Evolutionary conservation across 805 yeast species (phyloP).

Genomic region (Pichia insulana): DNA sequence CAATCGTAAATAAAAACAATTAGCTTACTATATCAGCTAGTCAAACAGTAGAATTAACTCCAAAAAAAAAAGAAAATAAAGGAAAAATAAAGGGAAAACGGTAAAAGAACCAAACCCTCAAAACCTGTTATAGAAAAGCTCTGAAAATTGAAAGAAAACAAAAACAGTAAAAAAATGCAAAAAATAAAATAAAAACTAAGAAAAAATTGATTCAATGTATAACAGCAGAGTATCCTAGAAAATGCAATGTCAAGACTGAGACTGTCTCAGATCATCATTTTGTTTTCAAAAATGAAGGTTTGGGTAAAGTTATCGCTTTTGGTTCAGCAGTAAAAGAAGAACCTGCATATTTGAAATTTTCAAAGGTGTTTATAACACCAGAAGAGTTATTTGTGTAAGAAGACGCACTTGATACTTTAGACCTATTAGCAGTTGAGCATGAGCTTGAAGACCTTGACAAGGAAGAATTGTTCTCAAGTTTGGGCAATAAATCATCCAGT

Average conservation of each 20-base stretch:
- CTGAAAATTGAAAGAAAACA: background rate
- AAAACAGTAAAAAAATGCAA: background rate
- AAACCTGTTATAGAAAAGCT: background rate
- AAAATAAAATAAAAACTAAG: background rate
- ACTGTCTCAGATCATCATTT: background rate
- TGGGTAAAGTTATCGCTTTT: conserved; percentile 46
- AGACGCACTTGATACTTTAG: conserved; percentile 11
- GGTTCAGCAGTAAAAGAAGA: conserved; percentile 51
- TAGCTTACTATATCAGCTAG: too few relatives aligned
- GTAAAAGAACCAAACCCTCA: background rate
- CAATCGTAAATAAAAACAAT: too few relatives aligned
- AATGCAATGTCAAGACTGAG: background rate
- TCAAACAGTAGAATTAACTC: too few relatives aligned
- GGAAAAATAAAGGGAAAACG: background rate
- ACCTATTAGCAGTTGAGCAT: background rate
- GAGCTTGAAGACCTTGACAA: conserved; percentile 13
- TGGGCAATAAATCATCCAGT: conserved; percentile 13
- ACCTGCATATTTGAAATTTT: conserved; percentile 38
- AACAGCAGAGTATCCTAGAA: background rate
- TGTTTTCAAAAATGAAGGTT: conserved; percentile 36
- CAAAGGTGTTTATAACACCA: conserved; percentile 15
- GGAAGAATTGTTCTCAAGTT: conserved; percentile 9
- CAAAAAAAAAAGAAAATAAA: background rate
- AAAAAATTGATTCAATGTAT: background rate
- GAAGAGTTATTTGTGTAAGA: conserved; percentile 10